These are phyloP conservation scores for Barbarea vulgaris DNA, from an alignment of 345 rosid genomes.

Conservation along the genomic window DNA sequence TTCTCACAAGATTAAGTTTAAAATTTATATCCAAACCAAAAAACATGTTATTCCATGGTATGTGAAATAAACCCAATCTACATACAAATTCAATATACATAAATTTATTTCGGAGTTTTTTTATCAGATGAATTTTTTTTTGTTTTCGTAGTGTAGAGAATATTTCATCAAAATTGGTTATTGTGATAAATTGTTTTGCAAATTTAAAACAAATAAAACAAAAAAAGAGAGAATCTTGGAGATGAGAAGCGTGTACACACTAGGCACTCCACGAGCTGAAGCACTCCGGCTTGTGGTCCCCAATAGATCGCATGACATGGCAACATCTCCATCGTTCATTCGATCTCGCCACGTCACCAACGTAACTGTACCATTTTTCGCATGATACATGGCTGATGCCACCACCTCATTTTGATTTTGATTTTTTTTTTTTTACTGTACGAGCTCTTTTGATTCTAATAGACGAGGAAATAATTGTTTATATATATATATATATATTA, in stretches of 20 bases:
- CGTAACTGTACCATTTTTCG: background rate
- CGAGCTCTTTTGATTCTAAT: background rate
- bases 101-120: no score
- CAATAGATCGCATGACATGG: background rate
- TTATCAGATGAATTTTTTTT: no score
- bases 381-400: background rate
- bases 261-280: background rate
- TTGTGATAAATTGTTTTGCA: background rate
- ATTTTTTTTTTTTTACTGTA: no score
- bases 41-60: no score
- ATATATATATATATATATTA: no score
- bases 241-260: background rate
- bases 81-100: no score
- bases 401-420: background rate
- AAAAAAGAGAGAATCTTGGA: background rate
- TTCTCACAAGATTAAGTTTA: no score
- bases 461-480: background rate
- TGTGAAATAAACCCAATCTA: no score
- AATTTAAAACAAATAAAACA: background rate
- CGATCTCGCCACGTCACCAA: conserved; percentile 5
- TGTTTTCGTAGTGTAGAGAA: background rate
- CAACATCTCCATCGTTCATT: background rate
- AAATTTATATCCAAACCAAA: no score
- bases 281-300: conserved; percentile 17
- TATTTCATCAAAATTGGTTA: background rate